phyloP scores from a whole-genome alignment of 2,329 filamentous ascomycete species.

The Claviceps lovelessii region DNA sequence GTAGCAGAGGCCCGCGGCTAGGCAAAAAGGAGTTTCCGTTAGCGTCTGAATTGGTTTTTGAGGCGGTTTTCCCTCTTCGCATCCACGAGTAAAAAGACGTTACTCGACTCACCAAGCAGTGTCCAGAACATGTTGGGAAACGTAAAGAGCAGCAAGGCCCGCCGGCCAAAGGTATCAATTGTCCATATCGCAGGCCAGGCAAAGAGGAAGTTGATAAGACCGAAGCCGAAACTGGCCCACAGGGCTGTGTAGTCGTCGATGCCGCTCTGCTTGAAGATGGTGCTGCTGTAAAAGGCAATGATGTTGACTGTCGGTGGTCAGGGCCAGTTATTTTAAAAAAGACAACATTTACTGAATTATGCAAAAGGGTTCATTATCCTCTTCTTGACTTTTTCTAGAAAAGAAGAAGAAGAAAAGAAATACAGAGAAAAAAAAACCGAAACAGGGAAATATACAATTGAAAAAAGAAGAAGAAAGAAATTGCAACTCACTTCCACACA shows the following conservation, averaged over 20 bases:
- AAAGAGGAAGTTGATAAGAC: slow-evolving; percentile 13
- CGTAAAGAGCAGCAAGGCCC: slow-evolving; percentile 15
- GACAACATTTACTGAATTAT: no score
- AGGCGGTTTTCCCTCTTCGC: neutral
- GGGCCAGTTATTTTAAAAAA: neutral
- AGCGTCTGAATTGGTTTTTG: neutral
- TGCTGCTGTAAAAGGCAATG: slow-evolving; percentile 13
- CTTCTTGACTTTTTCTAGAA: neutral
- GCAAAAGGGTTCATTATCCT: no score
- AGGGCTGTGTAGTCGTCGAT: slow-evolving; percentile 15
- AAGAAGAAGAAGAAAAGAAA: neutral
- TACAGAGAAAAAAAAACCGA: neutral
- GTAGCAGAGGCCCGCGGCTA: slow-evolving; percentile 16
- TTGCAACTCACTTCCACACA: slow-evolving; percentile 32
- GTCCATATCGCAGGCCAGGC: slow-evolving; percentile 20
- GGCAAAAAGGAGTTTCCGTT: neutral
- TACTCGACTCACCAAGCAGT: slow-evolving; percentile 3
- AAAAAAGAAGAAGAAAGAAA: neutral
- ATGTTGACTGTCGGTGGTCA: slow-evolving; percentile 29
- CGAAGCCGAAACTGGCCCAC: slow-evolving; percentile 19
- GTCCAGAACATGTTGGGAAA: slow-evolving; percentile 22
- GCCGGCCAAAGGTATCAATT: slow-evolving; percentile 14
- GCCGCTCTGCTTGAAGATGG: slow-evolving; percentile 22
- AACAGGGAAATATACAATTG: neutral
- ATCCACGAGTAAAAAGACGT: neutral